These are phyloP conservation scores for Deuterostichococcus epilithicus DNA, from an alignment of 139 green algal species.

Conservation along the genomic window DNA sequence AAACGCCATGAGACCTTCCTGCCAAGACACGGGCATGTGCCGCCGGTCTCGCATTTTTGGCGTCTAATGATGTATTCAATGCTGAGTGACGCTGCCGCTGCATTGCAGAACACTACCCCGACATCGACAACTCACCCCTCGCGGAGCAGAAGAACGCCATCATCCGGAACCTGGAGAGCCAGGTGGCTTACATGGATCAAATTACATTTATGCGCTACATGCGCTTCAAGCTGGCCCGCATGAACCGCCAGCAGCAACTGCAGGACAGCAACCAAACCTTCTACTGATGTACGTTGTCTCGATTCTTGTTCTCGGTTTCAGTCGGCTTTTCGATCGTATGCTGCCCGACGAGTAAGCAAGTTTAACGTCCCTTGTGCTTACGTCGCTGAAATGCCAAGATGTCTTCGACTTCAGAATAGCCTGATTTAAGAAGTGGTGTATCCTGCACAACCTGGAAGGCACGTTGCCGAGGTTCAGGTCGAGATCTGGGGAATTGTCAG, in stretches of 20 bases:
- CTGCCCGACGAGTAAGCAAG: no score
- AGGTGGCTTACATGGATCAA: neutral
- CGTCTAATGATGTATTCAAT: no score
- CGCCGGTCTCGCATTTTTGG: no score
- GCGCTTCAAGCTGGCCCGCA: neutral
- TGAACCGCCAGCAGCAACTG: slow-evolving; percentile 2
- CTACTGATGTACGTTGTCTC: no score
- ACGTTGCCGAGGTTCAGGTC: neutral
- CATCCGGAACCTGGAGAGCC: neutral
- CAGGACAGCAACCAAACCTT: no score
- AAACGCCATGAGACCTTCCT: neutral
- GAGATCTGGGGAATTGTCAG: neutral
- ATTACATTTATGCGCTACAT: neutral
- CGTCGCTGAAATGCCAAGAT: neutral
- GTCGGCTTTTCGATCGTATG: no score
- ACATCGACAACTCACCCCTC: neutral
- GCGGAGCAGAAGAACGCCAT: neutral
- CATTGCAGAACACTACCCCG: neutral
- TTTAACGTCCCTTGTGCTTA: neutral
- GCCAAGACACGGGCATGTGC: no score
- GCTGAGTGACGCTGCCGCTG: no score
- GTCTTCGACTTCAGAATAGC: neutral
- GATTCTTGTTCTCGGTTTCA: no score
- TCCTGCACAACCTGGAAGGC: no score
- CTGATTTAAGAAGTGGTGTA: no score